Evolutionary conservation across 2,329 filamentous ascomycete species (phyloP).

Genomic region (Sphaerulina musiva): DNA sequence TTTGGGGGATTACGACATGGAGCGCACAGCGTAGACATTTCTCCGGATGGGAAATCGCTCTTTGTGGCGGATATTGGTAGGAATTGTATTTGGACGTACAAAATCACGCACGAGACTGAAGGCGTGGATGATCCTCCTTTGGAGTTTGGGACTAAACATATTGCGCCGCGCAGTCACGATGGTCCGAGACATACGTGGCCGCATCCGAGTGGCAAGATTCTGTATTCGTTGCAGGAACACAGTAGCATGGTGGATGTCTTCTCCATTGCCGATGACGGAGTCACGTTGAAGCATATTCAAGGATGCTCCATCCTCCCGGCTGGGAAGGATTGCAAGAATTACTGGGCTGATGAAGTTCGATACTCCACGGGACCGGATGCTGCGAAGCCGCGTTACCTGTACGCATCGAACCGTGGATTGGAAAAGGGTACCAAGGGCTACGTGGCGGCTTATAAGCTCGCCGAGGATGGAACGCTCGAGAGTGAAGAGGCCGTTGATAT

Average conservation of each 20-base stretch:
- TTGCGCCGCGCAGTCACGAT: conserved; percentile 29
- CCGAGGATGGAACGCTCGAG: conserved; percentile 25
- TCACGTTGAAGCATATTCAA: conserved; percentile 26
- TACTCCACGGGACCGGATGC: conserved; percentile 27
- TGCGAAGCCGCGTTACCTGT: conserved; percentile 28
- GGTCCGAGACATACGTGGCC: conserved; percentile 34
- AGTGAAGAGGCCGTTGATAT: conserved; percentile 28
- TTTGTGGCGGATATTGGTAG: conserved; percentile 34
- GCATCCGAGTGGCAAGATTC: conserved; percentile 30
- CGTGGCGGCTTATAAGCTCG: conserved; percentile 29
- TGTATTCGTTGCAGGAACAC: conserved; percentile 35
- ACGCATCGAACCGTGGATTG: conserved; percentile 33
- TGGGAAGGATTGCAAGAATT: conserved; percentile 30
- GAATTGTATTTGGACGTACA: conserved; percentile 34
- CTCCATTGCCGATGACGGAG: conserved; percentile 25
- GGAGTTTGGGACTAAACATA: conserved; percentile 26
- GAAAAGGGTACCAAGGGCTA: conserved; percentile 30
- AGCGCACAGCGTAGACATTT: conserved; percentile 31
- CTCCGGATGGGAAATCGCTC: conserved; percentile 26
- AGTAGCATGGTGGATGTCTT: conserved; percentile 35
- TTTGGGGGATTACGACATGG: conserved; percentile 34
- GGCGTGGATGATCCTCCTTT: conserved; percentile 22
- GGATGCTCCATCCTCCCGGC: conserved; percentile 30
- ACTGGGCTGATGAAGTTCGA: conserved; percentile 35
- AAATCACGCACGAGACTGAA: conserved; percentile 19